Conservation (phyloP, 2,329 filamentous ascomycete species). For the Raffaelea ambrosiae region DNA sequence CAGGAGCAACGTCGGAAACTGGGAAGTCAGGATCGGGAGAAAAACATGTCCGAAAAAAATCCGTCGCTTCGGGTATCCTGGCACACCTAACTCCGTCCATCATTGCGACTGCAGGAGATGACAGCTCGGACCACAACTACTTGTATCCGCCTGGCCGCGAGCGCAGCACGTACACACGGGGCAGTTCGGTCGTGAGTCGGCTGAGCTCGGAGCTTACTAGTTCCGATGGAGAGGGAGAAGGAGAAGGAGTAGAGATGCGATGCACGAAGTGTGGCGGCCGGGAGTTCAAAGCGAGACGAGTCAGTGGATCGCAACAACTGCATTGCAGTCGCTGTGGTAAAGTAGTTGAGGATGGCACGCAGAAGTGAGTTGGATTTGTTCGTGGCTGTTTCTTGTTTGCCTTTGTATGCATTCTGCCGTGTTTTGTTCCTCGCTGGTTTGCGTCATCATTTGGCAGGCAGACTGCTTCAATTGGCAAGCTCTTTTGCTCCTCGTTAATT, state of each 20-base stretch:
- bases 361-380: neutral
- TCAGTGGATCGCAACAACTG: constrained; percentile 44
- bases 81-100: too few relatives aligned
- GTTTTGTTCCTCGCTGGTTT: too few relatives aligned
- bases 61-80: neutral
- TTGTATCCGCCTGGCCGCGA: neutral
- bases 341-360: constrained; percentile 8
- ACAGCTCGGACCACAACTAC: neutral
- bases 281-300: constrained; percentile 54
- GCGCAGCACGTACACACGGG: constrained; percentile 7
- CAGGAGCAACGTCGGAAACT: too few relatives aligned
- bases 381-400: neutral
- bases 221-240: constrained; percentile 22
- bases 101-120: neutral
- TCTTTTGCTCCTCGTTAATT: too few relatives aligned
- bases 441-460: too few relatives aligned
- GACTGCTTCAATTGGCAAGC: too few relatives aligned
- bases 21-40: too few relatives aligned
- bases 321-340: constrained; percentile 51
- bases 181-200: constrained; percentile 38
- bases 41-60: neutral
- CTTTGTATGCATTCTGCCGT: too few relatives aligned
- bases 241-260: constrained; percentile 36
- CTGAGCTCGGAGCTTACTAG: constrained; percentile 49
- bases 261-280: constrained; percentile 52